Evolutionary conservation across 768 basidiomycete species (phyloP).

Genomic region (Pisolithus tinctorius): DNA sequence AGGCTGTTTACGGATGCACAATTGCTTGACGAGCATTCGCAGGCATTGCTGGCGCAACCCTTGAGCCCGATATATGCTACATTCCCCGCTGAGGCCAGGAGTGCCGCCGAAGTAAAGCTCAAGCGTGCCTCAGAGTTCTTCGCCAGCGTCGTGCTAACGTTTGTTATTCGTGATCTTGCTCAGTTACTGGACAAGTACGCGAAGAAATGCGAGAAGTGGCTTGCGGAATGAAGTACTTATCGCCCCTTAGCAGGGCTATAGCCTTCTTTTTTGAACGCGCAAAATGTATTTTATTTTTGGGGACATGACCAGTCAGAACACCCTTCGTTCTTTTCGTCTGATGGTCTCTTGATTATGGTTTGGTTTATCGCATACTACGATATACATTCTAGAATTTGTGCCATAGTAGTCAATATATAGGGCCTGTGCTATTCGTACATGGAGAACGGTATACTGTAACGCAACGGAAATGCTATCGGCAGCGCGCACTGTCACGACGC

Average conservation of each 20-base stretch:
- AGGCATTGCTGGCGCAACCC: constrained; percentile 60
- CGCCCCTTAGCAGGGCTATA: constrained; percentile 18
- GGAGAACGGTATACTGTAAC: neutral
- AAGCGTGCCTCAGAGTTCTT: constrained; percentile 88
- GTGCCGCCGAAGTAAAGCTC: constrained; percentile 64
- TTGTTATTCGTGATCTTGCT: constrained; percentile 83
- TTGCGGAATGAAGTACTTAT: constrained; percentile 54
- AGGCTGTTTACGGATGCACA: constrained; percentile 70
- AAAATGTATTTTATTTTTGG: constrained; percentile 29
- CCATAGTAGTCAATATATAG: constrained; percentile 11
- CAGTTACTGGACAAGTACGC: constrained; percentile 88
- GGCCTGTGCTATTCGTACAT: neutral
- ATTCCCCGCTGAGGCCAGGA: constrained; percentile 58
- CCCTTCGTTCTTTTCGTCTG: constrained; percentile 21
- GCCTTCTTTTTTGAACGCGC: constrained; percentile 17
- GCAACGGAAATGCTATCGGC: neutral
- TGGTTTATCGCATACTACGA: constrained; percentile 15
- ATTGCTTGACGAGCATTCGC: constrained; percentile 82
- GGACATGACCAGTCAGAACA: constrained; percentile 26
- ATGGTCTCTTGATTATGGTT: constrained; percentile 12
- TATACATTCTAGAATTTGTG: constrained; percentile 19
- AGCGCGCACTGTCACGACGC: too few relatives aligned
- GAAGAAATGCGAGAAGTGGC: constrained; percentile 91
- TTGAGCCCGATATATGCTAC: constrained; percentile 66
- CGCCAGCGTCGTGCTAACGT: constrained; percentile 79